Base-by-base conservation (phyloP, 768 basidiomycete genomes). In the Pleurotus tuber-regium region DNA sequence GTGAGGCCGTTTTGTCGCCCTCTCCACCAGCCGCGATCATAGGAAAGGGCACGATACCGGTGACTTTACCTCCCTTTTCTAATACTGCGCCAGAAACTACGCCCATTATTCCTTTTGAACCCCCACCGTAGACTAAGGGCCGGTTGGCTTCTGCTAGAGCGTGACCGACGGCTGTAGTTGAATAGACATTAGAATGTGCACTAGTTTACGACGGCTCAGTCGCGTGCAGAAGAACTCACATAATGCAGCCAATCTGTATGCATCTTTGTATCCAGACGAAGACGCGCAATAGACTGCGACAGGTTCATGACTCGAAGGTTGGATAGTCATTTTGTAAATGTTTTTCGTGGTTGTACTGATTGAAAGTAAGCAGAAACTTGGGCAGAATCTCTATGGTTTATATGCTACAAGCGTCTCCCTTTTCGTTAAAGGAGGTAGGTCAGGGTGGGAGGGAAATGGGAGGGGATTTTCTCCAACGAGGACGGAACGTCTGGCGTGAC, bases 211-310 rank as follows among this genome's bases (percentile, higher is more conserved):
- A n/a, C n/a, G n/a, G n/a, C 33, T 29, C 21, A 46, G 19, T 51
- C 16, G 43, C 48, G 9, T 2, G 33, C 42, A 36, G 40, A 12
- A 9, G 35, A 28, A 76, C 88, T 57, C 55, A 90, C 90, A 90
- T 31, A 67, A 52, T 1, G 92, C 92, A 11, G 92, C 90, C 16
- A 73, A 66, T 21, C 74, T 67, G 63, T 80, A 93, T 1, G 83
- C 83, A 8, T 76, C 69, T 44, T 77, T 69, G 28, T 70, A 79
- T 21, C 93, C 92, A 0, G 75, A 60, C 0, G 84, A 87, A 0
- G 92, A 87, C 6, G 83, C 94, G 63, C 94, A 96, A 60, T 88
- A 93, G 4, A 93, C 91, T 2, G 87, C 85, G n/a, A 90, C 75
- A 4, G 80, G 76, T 26, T 53, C 57, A 16, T 23, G 18, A 24